Conservation (phyloP, 169 alveolate species). For the Cryptosporidium tyzzeri region DNA sequence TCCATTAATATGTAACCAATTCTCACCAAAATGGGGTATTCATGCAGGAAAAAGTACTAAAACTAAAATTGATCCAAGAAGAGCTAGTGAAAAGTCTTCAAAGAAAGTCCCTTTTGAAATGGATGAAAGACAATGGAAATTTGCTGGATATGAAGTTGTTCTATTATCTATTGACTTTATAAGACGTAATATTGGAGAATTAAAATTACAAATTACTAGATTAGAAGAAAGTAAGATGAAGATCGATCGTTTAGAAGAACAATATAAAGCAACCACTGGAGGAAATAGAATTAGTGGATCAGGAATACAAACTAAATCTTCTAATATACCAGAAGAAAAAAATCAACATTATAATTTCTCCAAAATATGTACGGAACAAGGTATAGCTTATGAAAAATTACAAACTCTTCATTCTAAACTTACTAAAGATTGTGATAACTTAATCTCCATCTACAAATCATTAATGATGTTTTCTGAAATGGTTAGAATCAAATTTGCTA, state of each 20-base stretch:
- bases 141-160: conserved; percentile 30
- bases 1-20: conserved; percentile 7
- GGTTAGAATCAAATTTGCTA: conserved; percentile 24
- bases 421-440: conserved; percentile 26
- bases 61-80: background rate
- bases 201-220: conserved; percentile 11
- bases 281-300: background rate
- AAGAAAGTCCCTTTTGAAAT: conserved; percentile 22
- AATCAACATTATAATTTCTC: background rate
- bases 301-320: background rate
- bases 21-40: conserved; percentile 70
- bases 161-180: conserved; percentile 22
- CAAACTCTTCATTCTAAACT: conserved; percentile 12
- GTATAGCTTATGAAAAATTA: background rate
- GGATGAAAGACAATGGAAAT: conserved; percentile 63
- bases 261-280: background rate
- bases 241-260: conserved; percentile 11
- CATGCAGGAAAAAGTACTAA: conserved; percentile 14
- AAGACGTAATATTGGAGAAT: conserved; percentile 35
- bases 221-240: conserved; percentile 40
- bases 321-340: background rate
- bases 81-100: conserved; percentile 4
- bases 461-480: conserved; percentile 46
- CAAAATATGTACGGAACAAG: background rate
- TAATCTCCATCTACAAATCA: conserved; percentile 13